Evolutionary conservation across 1,284 basidiomycete genomes (phyloP).

Genomic region (Bjerkandera adusta): DNA sequence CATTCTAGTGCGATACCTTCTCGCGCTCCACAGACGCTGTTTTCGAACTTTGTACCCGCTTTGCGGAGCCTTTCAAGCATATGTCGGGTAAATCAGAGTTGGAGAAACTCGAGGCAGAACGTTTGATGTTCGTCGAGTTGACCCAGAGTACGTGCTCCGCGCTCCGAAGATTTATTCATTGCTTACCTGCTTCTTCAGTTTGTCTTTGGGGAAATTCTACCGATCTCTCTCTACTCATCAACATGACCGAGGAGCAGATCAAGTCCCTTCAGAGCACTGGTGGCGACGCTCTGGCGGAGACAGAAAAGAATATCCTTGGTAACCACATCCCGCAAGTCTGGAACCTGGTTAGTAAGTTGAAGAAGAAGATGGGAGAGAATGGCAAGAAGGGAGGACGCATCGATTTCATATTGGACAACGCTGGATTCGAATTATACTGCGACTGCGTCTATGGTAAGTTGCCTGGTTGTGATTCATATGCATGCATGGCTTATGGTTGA

Average conservation of each 20-base stretch:
- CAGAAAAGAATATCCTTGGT: conserved; percentile 94
- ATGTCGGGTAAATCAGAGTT: conserved; percentile 38
- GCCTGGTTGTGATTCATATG: neutral
- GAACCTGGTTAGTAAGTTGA: conserved; percentile 76
- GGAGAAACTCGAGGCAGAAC: conserved; percentile 74
- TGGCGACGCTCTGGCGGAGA: conserved; percentile 91
- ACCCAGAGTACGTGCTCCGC: conserved; percentile 72
- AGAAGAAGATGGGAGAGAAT: conserved; percentile 35
- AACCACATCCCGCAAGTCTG: conserved; percentile 83
- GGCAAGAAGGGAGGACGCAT: conserved; percentile 58
- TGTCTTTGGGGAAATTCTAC: conserved; percentile 98
- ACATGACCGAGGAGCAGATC: conserved; percentile 99
- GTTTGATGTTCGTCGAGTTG: conserved; percentile 91
- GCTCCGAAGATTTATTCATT: neutral
- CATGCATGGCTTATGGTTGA: neutral
- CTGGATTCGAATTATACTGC: conserved; percentile 95
- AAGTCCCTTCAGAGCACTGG: conserved; percentile 97
- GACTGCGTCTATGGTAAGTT: conserved; percentile 89
- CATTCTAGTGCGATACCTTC: conserved; percentile 86
- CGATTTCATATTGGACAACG: conserved; percentile 88
- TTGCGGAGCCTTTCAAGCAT: conserved; percentile 82
- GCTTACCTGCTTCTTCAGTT: conserved; percentile 44
- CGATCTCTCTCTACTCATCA: conserved; percentile 92
- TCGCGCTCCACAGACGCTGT: conserved; percentile 91
- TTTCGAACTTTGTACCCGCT: conserved; percentile 92